Percentiles rank a stretch among this genome's conserved stretches.
phyloP scores from a whole-genome alignment of 1,139 yeast genomes.

The Geotrichum europaeum region DNA sequence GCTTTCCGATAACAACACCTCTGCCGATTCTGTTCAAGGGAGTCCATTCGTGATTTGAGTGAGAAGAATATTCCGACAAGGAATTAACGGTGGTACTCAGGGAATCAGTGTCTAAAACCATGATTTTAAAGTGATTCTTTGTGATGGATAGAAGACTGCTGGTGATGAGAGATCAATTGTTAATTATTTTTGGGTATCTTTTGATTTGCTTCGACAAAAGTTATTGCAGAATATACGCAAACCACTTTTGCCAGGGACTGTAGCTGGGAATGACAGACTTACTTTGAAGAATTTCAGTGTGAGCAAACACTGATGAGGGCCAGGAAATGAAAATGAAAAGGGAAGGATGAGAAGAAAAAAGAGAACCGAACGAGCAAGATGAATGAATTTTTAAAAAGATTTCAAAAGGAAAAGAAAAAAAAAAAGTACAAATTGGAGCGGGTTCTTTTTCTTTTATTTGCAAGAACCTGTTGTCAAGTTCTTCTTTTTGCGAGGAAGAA shows the following conservation, averaged over 20 bases:
- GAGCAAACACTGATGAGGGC: neutral
- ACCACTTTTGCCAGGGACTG: neutral
- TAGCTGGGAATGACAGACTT: neutral
- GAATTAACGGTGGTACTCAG: neutral
- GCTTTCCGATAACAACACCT: constrained; percentile 28
- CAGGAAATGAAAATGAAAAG: neutral
- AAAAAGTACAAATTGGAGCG: neutral
- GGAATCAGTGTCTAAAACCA: constrained; percentile 4
- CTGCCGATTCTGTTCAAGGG: constrained; percentile 35
- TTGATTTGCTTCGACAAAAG: neutral
- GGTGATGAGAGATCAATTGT: neutral
- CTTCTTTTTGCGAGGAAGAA: neutral
- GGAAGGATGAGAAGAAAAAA: neutral
- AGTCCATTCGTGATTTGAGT: constrained; percentile 35
- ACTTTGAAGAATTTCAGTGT: neutral
- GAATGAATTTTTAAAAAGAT: neutral
- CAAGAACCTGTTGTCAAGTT: neutral
- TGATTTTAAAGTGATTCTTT: neutral
- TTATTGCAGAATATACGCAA: neutral
- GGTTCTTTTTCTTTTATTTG: neutral
- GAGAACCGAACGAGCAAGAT: neutral
- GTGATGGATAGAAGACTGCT: neutral
- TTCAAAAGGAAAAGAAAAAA: neutral
- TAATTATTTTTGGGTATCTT: neutral
- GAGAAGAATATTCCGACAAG: constrained; percentile 3